Evolutionary conservation across 352 stramenopile genomes (phyloP), one percentile per base, ranked within the genome.

Genomic region (Phytophthora chlamydospora): DNA sequence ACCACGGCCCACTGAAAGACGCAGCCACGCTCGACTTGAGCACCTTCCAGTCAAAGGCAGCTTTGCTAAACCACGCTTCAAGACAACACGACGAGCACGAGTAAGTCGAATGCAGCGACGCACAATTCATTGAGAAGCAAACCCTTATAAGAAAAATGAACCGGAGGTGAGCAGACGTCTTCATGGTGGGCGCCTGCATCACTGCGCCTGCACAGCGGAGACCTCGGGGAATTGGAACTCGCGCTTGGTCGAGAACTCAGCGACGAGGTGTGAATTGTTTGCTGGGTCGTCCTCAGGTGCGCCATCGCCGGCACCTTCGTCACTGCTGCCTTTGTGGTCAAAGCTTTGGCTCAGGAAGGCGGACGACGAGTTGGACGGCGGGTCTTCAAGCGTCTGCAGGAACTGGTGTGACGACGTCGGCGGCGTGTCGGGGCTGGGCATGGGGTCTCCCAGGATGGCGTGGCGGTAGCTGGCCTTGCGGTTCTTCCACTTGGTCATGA

Each of bases 401-500:
- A 93, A 93, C 11, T 70, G 51, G n/a, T 84, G 76, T 29, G 74
- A 77, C 10, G 74, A 76, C 14, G 66, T 66, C 14, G 62, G 60
- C 4, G 60, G 61, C 3, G 57, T 73, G 19, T 81, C 73, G 6
- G 62, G 64, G 5, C 65, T 68, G 8, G 78, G 78, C 44, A 93
- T 75, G 2, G 83, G 81, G 35, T 93, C 83, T 14, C 83, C 83
- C 3, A 93, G 74, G 17, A 88, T 84, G 16, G 76, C 71, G 68
- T 93, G 76, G 19, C 75, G 76, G 64, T 93, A 93, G 36, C 75
- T 91, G 14, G 83, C 83, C 71, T 91, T 91, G 31, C 84, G 81
- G 50, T 83, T 85, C 66, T 91, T 93, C 84, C 84, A 93, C 75
- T 93, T 93, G 53, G 68, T 88, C 78, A 93, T 83, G 16, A 93